Evolutionary conservation across 2,329 filamentous ascomycete genomes (phyloP).

Genomic region (Lecanicillium sp.): DNA sequence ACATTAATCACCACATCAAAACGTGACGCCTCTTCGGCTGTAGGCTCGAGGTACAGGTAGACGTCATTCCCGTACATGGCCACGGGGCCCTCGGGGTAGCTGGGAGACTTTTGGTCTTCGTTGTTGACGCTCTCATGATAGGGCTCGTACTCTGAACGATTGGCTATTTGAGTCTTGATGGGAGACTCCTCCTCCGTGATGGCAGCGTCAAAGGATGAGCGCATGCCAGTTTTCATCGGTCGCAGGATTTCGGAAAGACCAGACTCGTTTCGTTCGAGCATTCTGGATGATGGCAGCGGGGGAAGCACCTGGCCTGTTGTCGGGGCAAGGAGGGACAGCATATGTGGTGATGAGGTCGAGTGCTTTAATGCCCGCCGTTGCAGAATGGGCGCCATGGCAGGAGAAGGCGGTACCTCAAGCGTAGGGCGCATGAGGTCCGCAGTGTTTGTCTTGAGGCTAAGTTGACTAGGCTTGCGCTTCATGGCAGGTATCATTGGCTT

Average conservation of each 20-base stretch:
- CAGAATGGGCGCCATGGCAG: constrained; percentile 49
- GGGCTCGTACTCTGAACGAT: constrained; percentile 45
- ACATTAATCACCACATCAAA: constrained; percentile 85
- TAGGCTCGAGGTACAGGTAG: constrained; percentile 73
- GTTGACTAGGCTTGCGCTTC: constrained; percentile 68
- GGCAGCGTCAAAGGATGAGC: constrained; percentile 29
- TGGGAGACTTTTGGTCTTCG: constrained; percentile 72
- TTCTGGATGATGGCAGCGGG: constrained; percentile 51
- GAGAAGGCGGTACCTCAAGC: constrained; percentile 48
- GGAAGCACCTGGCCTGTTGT: constrained; percentile 42
- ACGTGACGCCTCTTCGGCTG: constrained; percentile 64
- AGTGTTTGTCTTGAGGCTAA: constrained; percentile 68
- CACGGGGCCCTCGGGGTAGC: constrained; percentile 75
- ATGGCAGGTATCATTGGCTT: constrained; percentile 66
- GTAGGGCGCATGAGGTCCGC: constrained; percentile 44
- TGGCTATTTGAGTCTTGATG: constrained; percentile 55
- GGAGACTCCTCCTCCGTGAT: constrained; percentile 51
- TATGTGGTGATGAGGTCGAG: constrained; percentile 60
- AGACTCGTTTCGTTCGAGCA: constrained; percentile 51
- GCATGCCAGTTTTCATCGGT: constrained; percentile 37
- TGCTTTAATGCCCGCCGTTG: constrained; percentile 58
- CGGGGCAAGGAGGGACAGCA: constrained; percentile 51
- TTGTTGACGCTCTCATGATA: constrained; percentile 63
- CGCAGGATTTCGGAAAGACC: constrained; percentile 52
- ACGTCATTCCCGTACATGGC: constrained; percentile 74